These are phyloP conservation scores for Aspergillus funiculosus DNA, from an alignment of 495 filamentous ascomycete species.

Conservation along the genomic window DNA sequence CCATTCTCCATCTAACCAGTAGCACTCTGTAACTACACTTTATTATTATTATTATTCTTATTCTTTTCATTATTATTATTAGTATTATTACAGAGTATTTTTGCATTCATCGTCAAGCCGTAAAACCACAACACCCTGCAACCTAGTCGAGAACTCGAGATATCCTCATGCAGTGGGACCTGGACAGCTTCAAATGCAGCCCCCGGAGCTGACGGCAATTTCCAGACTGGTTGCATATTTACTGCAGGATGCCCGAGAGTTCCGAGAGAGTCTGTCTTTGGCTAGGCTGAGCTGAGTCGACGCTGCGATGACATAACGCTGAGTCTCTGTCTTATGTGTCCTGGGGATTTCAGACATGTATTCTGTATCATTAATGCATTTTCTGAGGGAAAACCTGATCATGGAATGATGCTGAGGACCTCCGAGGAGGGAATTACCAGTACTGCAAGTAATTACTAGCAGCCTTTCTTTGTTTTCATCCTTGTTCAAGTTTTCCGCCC, in stretches of 20 bases:
- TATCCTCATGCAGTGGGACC: neutral
- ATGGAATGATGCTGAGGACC: too few species aligned
- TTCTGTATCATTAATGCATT: too few species aligned
- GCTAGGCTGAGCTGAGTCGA: slow-evolving; percentile 1
- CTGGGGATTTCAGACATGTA: slow-evolving; percentile 1
- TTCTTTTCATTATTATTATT: too few species aligned
- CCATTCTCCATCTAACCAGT: too few species aligned
- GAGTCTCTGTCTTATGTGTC: neutral
- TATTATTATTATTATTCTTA: too few species aligned
- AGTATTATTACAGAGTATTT: too few species aligned
- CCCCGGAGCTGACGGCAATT: slow-evolving; percentile 17
- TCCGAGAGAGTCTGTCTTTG: slow-evolving; percentile 3
- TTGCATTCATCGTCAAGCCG: neutral
- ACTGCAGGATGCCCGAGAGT: slow-evolving; percentile 18
- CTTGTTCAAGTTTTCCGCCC: too few species aligned
- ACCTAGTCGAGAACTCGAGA: neutral
- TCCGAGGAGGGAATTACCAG: too few species aligned
- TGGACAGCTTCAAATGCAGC: slow-evolving; percentile 3
- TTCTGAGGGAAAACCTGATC: too few species aligned
- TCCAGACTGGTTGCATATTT: slow-evolving; percentile 15
- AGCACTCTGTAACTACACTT: too few species aligned
- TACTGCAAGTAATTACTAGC: too few species aligned
- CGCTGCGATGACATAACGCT: neutral
- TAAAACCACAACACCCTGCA: slow-evolving; percentile 4
- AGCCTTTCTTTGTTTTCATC: too few species aligned